Conservation (phyloP, 1,284 basidiomycete species). For the Trametes sp. region DNA sequence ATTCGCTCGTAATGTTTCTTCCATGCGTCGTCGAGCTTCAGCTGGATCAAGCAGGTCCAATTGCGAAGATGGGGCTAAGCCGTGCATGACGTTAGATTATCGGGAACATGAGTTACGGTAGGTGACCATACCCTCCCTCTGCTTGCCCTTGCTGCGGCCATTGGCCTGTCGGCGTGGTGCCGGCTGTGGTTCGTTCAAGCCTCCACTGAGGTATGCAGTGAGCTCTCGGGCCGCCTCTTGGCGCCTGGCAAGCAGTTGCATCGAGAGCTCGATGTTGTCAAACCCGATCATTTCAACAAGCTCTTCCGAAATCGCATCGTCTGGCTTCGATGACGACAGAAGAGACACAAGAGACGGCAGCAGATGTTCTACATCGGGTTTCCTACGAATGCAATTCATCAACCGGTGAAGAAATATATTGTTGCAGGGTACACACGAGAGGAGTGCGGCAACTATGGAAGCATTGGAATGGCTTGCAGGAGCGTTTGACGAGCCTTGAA, state of each 20-base stretch:
- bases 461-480: slow-evolving; percentile 10
- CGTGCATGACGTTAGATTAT: not conserved
- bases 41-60: slow-evolving; percentile 53
- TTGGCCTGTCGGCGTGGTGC: not conserved
- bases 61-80: slow-evolving; percentile 13
- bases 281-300: slow-evolving; percentile 88
- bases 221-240: slow-evolving; percentile 37
- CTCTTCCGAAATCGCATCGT: slow-evolving; percentile 83
- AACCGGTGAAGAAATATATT: slow-evolving; percentile 20
- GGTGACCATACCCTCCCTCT: slow-evolving; percentile 19
- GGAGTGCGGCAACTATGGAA: slow-evolving; percentile 37
- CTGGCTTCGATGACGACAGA: slow-evolving; percentile 45
- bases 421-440: slow-evolving; percentile 42
- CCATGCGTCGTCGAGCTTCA: slow-evolving; percentile 70
- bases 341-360: slow-evolving; percentile 41
- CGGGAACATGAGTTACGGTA: too few species aligned
- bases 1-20: slow-evolving; percentile 69
- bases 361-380: slow-evolving; percentile 42
- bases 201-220: slow-evolving; percentile 15
- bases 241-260: slow-evolving; percentile 63
- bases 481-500: slow-evolving; percentile 13
- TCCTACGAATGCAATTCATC: slow-evolving; percentile 35
- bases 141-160: slow-evolving; percentile 21
- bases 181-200: not conserved
- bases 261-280: slow-evolving; percentile 79